phyloP scores from a whole-genome alignment of 1,139 yeast genomes.

The Suhomyces bokatorum region DNA sequence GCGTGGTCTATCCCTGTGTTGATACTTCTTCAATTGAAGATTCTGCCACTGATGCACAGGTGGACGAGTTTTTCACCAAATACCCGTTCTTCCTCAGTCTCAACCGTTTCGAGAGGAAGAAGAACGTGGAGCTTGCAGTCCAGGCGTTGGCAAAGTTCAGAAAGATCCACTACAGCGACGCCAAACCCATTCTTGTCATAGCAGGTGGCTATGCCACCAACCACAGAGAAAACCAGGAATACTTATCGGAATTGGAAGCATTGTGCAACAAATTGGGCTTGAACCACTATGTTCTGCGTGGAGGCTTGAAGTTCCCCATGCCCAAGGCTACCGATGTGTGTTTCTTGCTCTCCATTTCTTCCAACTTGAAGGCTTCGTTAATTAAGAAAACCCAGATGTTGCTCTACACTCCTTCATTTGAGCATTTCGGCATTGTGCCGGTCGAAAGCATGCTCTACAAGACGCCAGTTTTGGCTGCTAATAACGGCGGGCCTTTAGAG shows the following conservation, averaged over 20 bases:
- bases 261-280: slow-evolving; percentile 51
- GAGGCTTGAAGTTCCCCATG: slow-evolving; percentile 36
- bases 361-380: slow-evolving; percentile 64
- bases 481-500: slow-evolving; percentile 92
- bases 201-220: slow-evolving; percentile 93
- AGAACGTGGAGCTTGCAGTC: slow-evolving; percentile 78
- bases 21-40: slow-evolving; percentile 34
- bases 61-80: slow-evolving; percentile 34
- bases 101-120: slow-evolving; percentile 86
- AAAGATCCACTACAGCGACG: slow-evolving; percentile 19
- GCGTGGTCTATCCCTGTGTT: slow-evolving; percentile 90
- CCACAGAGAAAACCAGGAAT: slow-evolving; percentile 73
- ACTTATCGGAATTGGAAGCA: slow-evolving; percentile 58
- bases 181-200: slow-evolving; percentile 52
- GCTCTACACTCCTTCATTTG: slow-evolving; percentile 85
- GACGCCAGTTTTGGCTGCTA: slow-evolving; percentile 82
- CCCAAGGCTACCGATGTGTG: slow-evolving; percentile 53
- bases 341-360: slow-evolving; percentile 78
- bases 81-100: slow-evolving; percentile 63
- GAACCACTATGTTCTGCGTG: slow-evolving; percentile 48
- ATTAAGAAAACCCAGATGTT: slow-evolving; percentile 59
- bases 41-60: slow-evolving; percentile 27
- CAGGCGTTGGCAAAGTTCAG: slow-evolving; percentile 54
- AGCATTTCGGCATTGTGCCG: slow-evolving; percentile 98
- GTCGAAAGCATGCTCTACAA: slow-evolving; percentile 87